Conservation (phyloP, 2,329 filamentous ascomycete species). For the Tympanopsis confertula region DNA sequence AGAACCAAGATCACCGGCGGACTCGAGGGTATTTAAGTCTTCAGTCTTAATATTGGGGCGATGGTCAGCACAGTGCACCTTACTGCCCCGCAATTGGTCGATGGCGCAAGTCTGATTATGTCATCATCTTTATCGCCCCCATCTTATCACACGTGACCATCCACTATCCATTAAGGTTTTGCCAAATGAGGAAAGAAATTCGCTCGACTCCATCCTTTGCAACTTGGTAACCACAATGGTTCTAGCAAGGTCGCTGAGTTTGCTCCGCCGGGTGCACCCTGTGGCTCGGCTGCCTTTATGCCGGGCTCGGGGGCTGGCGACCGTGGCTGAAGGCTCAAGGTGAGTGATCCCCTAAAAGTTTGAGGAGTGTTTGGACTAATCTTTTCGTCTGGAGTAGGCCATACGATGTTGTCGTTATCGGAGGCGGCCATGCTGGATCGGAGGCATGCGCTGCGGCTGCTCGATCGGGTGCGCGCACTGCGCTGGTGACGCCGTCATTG, state of each 20-base stretch:
- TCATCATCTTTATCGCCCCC: not conserved
- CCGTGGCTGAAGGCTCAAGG: not conserved
- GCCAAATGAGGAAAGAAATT: too few species aligned
- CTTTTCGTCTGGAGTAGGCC: constrained; percentile 32
- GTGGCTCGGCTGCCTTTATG: not conserved
- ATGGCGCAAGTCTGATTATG: constrained; percentile 1
- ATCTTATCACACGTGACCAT: too few species aligned
- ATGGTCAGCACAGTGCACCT: too few species aligned
- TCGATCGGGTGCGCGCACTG: constrained; percentile 76
- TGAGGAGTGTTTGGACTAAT: too few species aligned
- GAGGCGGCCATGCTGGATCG: constrained; percentile 87
- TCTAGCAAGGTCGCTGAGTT: not conserved
- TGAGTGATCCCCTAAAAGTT: not conserved
- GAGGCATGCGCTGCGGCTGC: constrained; percentile 89
- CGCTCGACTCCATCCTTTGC: too few species aligned
- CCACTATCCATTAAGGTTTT: too few species aligned
- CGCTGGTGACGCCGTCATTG: constrained; percentile 75
- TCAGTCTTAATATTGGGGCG: too few species aligned
- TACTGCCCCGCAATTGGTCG: constrained; percentile 1
- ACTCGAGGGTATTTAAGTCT: too few species aligned
- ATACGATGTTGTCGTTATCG: constrained; percentile 90
- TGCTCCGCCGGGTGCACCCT: not conserved
- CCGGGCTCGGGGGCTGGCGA: not conserved
- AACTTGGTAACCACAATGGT: too few species aligned
- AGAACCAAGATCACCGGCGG: too few species aligned